These are phyloP conservation scores for Cucurbita maxima DNA, from an alignment of 306 rosid genomes.

Conservation along the genomic window DNA sequence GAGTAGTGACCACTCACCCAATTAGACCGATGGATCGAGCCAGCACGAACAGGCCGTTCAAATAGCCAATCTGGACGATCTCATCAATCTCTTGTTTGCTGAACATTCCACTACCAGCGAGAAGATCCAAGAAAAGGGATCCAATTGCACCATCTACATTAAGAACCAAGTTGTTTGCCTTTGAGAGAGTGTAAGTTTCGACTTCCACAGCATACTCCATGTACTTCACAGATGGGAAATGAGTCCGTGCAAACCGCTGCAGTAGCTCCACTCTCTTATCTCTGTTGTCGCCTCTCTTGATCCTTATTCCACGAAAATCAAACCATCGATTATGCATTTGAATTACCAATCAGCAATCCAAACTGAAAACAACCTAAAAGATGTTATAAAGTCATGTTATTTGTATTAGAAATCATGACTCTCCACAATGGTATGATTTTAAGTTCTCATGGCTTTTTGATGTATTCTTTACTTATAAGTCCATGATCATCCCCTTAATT, in stretches of 20 bases:
- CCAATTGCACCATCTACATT: slow-evolving; percentile 99
- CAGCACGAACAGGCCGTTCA: slow-evolving; percentile 87
- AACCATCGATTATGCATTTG: slow-evolving; percentile 11
- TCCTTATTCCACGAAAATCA: slow-evolving; percentile 40
- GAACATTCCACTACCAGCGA: slow-evolving; percentile 97
- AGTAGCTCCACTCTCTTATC: slow-evolving; percentile 96
- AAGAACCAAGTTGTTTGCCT: slow-evolving; percentile 90
- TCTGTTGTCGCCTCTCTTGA: slow-evolving; percentile 93
- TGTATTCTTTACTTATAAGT: no score
- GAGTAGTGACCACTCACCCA: slow-evolving; percentile 47
- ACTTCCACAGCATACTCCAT: slow-evolving; percentile 96
- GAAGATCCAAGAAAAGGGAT: slow-evolving; percentile 95
- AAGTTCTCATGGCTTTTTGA: no score
- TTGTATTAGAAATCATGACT: no score
- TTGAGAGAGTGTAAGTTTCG: slow-evolving; percentile 81
- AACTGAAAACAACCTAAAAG: neutral
- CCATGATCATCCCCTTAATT: no score
- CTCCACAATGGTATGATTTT: no score
- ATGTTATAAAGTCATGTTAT: neutral
- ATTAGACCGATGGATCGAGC: slow-evolving; percentile 97
- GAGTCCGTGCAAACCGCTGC: slow-evolving; percentile 70
- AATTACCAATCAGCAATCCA: neutral
- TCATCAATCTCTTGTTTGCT: slow-evolving; percentile 81
- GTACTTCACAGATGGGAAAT: slow-evolving; percentile 94
- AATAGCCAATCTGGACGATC: slow-evolving; percentile 88